Evolutionary conservation across 192 early-diverging fungal species (phyloP), one percentile per base, ranked within the genome.

Genomic region (Coemansia sp.): DNA sequence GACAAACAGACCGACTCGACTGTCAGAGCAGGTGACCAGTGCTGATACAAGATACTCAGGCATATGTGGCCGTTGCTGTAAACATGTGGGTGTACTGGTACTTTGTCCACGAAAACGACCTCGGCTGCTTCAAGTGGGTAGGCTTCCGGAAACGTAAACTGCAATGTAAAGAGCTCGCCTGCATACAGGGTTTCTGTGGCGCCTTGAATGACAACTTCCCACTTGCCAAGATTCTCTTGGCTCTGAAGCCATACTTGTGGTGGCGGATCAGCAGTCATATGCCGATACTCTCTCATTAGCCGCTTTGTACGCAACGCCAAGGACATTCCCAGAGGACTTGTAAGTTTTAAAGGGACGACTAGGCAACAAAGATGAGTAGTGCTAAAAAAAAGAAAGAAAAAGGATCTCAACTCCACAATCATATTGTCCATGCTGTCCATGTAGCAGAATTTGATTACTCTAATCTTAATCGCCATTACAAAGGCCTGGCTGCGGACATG

Each of bases 21-120:
- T 4, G 95, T 96, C 73, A 97, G 88, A 0, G 94, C 97, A 1
- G 96, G 97, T 42, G 90, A 90, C 96, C 97, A 98, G 43, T 97
- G 91, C 70, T 93, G 90, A 83, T 97, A 97, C 27, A 97, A 88
- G 65, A 98, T 97, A 71, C 95, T 96, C 33, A 98, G 79, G 78
- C 97, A 98, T 61, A 98, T 97, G 73, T 98, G 97, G 16, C 96
- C 96, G 79, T 98, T 98, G 79, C 88, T 88, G 77, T 95, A 94
- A 34, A 91, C 86, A 76, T 94, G 91, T 40, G 91, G 93, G 61
- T 94, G 91, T 49, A 91, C 78, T 7, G 93, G 93, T 15, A 90
- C 79, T 13, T 85, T 78, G 46, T 77, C 79, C 6, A 91, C 73
- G 68, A 94, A 91, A 1, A 92, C 68, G 2, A 91, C 90, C 68